phyloP scores from a whole-genome alignment of 306 rosid genomes.

The Castanospermum australe region DNA sequence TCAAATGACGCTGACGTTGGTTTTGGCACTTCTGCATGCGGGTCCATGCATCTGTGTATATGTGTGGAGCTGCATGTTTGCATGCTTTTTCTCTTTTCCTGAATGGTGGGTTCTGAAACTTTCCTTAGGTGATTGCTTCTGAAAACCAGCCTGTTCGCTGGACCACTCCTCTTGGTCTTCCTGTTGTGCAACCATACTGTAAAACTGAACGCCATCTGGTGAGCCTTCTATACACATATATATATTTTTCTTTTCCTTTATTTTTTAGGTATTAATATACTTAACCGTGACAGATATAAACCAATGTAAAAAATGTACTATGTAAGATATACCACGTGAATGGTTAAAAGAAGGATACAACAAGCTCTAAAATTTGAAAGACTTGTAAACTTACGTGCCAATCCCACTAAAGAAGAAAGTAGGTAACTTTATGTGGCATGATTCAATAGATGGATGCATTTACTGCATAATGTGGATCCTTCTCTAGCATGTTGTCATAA shows the following conservation, averaged over 20 bases:
- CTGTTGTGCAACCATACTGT: conserved; percentile 83
- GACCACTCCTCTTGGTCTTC: conserved; percentile 94
- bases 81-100: not conserved
- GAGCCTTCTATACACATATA: conserved; percentile 34
- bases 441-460: not conserved
- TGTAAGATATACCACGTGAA: not conserved
- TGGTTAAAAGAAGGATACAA: not conserved
- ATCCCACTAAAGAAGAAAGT: not conserved
- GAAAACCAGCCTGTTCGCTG: conserved; percentile 86
- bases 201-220: conserved; percentile 75
- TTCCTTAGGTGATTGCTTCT: conserved; percentile 64
- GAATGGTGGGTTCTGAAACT: conserved; percentile 7
- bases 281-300: not conserved
- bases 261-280: not conserved
- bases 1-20: not conserved
- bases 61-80: not conserved
- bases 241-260: not conserved
- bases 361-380: not conserved
- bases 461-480: not conserved
- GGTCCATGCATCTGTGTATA: not conserved
- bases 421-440: not conserved
- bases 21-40: not conserved
- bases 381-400: not conserved
- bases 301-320: not conserved
- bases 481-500: not conserved